Evolutionary conservation across 2,329 filamentous ascomycete genomes (phyloP), one percentile per base, ranked within the genome.

Genomic region (Fonsecaea monophora): DNA sequence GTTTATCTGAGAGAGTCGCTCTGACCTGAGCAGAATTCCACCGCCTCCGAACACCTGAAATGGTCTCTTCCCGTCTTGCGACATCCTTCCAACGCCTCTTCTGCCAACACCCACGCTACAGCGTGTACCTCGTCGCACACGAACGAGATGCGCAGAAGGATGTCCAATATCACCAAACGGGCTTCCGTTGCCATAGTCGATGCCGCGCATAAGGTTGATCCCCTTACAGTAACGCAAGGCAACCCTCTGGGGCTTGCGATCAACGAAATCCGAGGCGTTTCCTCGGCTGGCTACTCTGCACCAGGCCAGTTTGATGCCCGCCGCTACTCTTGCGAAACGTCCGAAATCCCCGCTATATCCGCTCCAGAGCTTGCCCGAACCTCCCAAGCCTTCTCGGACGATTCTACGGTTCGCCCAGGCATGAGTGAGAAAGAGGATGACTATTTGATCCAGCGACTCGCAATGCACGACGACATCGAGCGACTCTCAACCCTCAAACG

Each of bases 391-490:
- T 64, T 50, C 15, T 37, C 58, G 2, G 37, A 37, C 8, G 50
- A 54, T 32, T 53, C 62, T 48, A 50, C 32, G 18, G 53, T 62
- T 42, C 61, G 62, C n/a, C 58, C 30, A 30, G 58, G 62, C 18
- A 62, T 65, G 66, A 68, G 66, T 35, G 66, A 68, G 48, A 62
- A 67, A 53, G 50, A 61, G 34, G 60, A 64, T 8, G 61, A 67
- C 42, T 69, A 69, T 50, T 40, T 59, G n/a, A 65, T 70, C 30
- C 66, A 68, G 37, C 45, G 65, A 34, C 57, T 67, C 18, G 67
- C 69, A 10, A 65, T 50, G 4, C 61, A 67, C 35, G 69, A 71
- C 53, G 69, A 71, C 37, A 38, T 68, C 13, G 67, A 69, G 21
- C n/a, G 38, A 9, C 53, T 69, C 9, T 57, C 69, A 7, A 42